Conservation (phyloP, 805 yeast genomes). For the Kluyveromyces aestuarii region DNA sequence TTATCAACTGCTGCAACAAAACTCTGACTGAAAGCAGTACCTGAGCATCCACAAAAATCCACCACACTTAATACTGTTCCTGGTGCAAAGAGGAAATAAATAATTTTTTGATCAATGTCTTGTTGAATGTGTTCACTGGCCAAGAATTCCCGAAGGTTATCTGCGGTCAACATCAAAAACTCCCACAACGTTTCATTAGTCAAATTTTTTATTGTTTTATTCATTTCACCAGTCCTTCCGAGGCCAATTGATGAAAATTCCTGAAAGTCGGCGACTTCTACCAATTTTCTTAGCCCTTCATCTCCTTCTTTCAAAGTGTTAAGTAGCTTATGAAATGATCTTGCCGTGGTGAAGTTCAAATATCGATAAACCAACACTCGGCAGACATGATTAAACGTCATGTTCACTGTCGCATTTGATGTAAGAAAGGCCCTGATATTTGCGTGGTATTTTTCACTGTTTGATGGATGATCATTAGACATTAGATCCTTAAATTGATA, state of each 20-base stretch:
- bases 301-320: constrained; percentile 41
- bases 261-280: constrained; percentile 74
- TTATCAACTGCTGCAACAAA: constrained; percentile 34
- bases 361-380: constrained; percentile 53
- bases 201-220: constrained; percentile 83
- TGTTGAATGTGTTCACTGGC: constrained; percentile 81
- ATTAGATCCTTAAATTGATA: constrained; percentile 42
- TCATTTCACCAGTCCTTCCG: constrained; percentile 85
- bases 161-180: constrained; percentile 48
- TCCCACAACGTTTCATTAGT: constrained; percentile 61
- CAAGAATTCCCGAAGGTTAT: constrained; percentile 66
- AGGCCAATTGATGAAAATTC: constrained; percentile 84
- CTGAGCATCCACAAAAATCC: constrained; percentile 86
- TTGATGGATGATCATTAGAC: constrained; percentile 42
- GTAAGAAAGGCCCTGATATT: constrained; percentile 43
- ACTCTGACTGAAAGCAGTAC: constrained; percentile 49
- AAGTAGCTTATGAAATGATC: constrained; percentile 64
- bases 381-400: constrained; percentile 48
- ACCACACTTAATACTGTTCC: constrained; percentile 47
- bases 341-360: constrained; percentile 71
- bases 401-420: constrained; percentile 46
- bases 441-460: constrained; percentile 33
- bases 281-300: constrained; percentile 29
- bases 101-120: constrained; percentile 52
- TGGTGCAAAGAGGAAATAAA: constrained; percentile 15